Evolutionary conservation across 805 yeast genomes (phyloP).

Genomic region (Kodamaea jinghongensis): DNA sequence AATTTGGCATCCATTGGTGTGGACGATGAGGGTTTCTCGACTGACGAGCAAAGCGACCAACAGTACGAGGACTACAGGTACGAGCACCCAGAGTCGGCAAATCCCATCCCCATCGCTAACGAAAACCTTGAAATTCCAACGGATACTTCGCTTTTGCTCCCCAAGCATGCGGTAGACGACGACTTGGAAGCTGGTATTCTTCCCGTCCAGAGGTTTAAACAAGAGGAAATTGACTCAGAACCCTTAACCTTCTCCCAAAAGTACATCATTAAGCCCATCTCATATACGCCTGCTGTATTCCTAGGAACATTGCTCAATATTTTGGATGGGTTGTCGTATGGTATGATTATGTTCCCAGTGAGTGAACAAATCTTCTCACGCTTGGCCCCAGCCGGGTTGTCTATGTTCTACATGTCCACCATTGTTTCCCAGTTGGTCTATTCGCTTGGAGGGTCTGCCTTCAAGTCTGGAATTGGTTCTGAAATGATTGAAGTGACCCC

Average conservation of each 20-base stretch:
- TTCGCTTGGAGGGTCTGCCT: conserved; percentile 88
- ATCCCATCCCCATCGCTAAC: conserved; percentile 10
- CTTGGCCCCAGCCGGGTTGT: conserved; percentile 84
- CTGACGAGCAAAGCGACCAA: background rate
- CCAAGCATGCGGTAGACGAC: conserved; percentile 7
- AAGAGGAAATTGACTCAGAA: background rate
- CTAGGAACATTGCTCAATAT: conserved; percentile 83
- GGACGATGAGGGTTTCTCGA: conserved; percentile 20
- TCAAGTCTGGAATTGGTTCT: conserved; percentile 89
- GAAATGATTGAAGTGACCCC: conserved; percentile 99
- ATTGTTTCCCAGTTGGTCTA: conserved; percentile 85
- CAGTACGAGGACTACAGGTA: conserved; percentile 6
- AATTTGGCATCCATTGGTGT: conserved; percentile 57
- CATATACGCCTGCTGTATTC: conserved; percentile 74
- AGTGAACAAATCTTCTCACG: conserved; percentile 73
- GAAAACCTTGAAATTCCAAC: conserved; percentile 6
- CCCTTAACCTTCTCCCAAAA: conserved; percentile 9
- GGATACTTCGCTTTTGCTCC: conserved; percentile 15
- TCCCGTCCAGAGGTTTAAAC: background rate
- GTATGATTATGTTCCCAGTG: conserved; percentile 95
- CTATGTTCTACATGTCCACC: conserved; percentile 92
- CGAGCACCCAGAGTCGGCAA: conserved; percentile 5
- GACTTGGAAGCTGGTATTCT: conserved; percentile 12
- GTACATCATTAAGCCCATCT: conserved; percentile 35
- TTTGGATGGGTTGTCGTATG: conserved; percentile 90